A percentile compares a stretch with the other conserved stretches of the same genome.
phyloP scores from a whole-genome alignment of 345 rosid genomes.

The Trapa bicornis region DNA sequence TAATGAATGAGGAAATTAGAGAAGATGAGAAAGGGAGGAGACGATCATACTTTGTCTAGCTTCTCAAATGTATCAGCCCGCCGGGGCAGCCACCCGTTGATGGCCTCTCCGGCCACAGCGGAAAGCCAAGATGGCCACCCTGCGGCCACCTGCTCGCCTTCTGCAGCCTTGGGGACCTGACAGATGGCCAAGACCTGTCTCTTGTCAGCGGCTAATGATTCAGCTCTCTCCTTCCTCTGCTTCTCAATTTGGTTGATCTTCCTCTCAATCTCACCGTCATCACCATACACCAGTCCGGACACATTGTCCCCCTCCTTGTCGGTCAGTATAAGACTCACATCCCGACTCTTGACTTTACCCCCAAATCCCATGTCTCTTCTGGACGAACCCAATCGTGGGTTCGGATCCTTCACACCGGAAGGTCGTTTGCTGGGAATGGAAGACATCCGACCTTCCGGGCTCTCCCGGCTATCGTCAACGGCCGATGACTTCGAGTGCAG shows the following conservation, averaged over 20 bases:
- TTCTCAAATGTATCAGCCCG: slow-evolving; percentile 61
- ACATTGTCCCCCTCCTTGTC: slow-evolving; percentile 35
- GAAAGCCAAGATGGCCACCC: slow-evolving; percentile 99
- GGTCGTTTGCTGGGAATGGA: slow-evolving; percentile 35
- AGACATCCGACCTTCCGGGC: slow-evolving; percentile 33
- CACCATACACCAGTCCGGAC: slow-evolving; percentile 35
- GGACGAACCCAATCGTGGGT: slow-evolving; percentile 31
- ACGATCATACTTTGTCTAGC: slow-evolving; percentile 53
- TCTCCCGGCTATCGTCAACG: slow-evolving; percentile 23
- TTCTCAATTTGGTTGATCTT: slow-evolving; percentile 18
- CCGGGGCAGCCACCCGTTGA: slow-evolving; percentile 73
- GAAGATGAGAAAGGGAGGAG: background rate
- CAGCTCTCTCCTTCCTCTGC: slow-evolving; percentile 22
- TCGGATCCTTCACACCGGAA: slow-evolving; percentile 42
- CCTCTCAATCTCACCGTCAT: slow-evolving; percentile 32
- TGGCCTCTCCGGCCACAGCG: slow-evolving; percentile 64
- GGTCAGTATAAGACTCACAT: slow-evolving; percentile 36
- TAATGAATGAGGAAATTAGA: background rate
- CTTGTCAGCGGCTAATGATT: slow-evolving; percentile 14
- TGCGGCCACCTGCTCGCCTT: slow-evolving; percentile 47
- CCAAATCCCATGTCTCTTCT: slow-evolving; percentile 46
- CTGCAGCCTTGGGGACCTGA: slow-evolving; percentile 29
- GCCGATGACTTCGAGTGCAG: slow-evolving; percentile 46
- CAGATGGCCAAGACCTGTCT: slow-evolving; percentile 22
- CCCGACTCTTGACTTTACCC: slow-evolving; percentile 30